A percentile compares a stretch with the other conserved stretches of the same genome.
phyloP scores from a whole-genome alignment of 2,329 filamentous ascomycete species.

The Hysterium pulicare region DNA sequence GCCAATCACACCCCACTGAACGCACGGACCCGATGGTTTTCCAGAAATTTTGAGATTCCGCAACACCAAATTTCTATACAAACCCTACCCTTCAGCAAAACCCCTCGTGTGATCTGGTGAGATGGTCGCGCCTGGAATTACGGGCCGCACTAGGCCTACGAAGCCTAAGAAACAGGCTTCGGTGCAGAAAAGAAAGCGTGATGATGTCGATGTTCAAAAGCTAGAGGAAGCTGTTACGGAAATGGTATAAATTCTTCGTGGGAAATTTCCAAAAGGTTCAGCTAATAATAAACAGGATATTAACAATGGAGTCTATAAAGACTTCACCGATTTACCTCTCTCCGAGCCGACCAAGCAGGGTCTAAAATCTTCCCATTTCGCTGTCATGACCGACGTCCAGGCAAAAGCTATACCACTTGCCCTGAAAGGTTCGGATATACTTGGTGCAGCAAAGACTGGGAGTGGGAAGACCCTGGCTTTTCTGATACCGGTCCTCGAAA shows the following conservation, averaged over 20 bases:
- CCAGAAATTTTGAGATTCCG: conserved; percentile 2
- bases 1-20: neutral
- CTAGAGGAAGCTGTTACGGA: conserved; percentile 43
- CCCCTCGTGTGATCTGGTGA: neutral
- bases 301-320: conserved; percentile 57
- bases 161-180: conserved; percentile 56
- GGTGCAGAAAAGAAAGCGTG: conserved; percentile 54
- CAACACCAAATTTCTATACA: conserved; percentile 2
- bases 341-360: conserved; percentile 76
- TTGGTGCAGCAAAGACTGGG: conserved; percentile 92
- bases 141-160: conserved; percentile 45
- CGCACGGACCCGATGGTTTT: conserved; percentile 4
- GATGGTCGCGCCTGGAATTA: conserved; percentile 33
- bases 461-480: conserved; percentile 96
- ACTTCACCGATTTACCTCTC: conserved; percentile 81
- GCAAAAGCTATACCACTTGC: conserved; percentile 82
- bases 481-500: conserved; percentile 85
- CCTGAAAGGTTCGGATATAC: conserved; percentile 79
- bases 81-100: neutral
- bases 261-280: neutral
- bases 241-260: conserved; percentile 31
- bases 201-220: conserved; percentile 48
- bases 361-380: conserved; percentile 83
- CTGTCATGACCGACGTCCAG: conserved; percentile 88
- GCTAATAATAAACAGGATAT: conserved; percentile 50